Evolutionary conservation across 108 stramenopile genomes (phyloP), one percentile per base, ranked within the genome.

Genomic region (Cyclostephanos tholiformis): DNA sequence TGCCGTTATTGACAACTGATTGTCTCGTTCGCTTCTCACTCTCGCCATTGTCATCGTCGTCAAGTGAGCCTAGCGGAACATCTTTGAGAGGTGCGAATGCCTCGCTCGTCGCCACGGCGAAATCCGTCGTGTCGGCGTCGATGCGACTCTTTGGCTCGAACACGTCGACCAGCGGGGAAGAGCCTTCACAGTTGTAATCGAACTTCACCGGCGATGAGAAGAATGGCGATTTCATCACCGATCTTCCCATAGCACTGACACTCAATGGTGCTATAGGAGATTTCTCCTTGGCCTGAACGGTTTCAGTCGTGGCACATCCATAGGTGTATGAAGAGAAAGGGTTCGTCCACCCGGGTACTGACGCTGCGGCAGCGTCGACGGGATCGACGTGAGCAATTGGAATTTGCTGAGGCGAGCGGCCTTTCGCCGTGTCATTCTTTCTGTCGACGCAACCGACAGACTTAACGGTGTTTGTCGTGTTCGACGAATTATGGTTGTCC

Each of bases 201-300:
- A 78, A 78, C 25, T 66, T 71, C 52, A 69, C 53, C 39, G 75
- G 63, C 49, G 69, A 57, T 51, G 76, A 71, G 12, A 41, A 50
- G 49, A 63, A 61, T 26, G 70, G 77, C 22, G 70, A 71, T 38
- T 57, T 60, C 41, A 23, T 53, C 43, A 11, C 30, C 2, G 14
- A 11, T 41, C 53, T 53, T 16, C 58, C 39, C 29, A 39, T 71
- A 6, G 60, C 25, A 36, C 69, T 22, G 25, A 17, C 48, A 13
- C 25, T 73, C 55, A 52, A 53, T 73, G 72, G 26, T 4, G 44
- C 25, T 13, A 10, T 25, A 25, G 65, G 16, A 11, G 25, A 52
- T 12, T 22, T 43, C 66, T 53, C 44, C 46, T 67, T 5, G 39
- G 43, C 32, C 26, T 58, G 38, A 29, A 50, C 58, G 30, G 44